Evolutionary conservation across 306 rosid genomes (phyloP), one percentile per base, ranked within the genome.

Genomic region (Amphicarpaea edgeworthii): DNA sequence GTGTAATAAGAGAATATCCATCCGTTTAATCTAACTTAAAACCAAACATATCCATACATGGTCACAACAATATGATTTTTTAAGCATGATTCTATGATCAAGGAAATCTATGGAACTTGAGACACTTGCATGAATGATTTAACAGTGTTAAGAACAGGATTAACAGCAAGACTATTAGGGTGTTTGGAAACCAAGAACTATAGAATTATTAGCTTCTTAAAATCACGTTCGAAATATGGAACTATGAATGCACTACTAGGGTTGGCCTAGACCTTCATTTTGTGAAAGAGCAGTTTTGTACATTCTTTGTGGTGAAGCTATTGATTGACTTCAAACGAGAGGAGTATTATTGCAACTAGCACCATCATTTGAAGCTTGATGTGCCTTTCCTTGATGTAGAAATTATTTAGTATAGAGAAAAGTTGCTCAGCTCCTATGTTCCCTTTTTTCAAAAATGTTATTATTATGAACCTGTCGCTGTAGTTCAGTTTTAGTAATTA

Each of bases 351-450:
- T 71, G 78, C 70, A 75, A 24, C 63, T 38, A 66, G 58, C 78
- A 64, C 75, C 67, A 78, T 67, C 75, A 66, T 75, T 60, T 79
- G 81, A 63, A 62, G 79, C 81, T 73, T 80, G 66, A 46, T 77
- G 19, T 73, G 75, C 21, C 73, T 70, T 75, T 73, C 74, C 75
- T 71, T 76, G 47, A 63, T 55, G 37, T 20, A 47, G 47, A 71
- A 51, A 65, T 34, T 79, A 72, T 67, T 45, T 67, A 64, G 75
- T 63, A 17, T 62, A 9, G 68, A 72, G 66, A 72, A 76, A 58
- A 43, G 74, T 68, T 68, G 67, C 65, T 68, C 66, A 59, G 24
- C 67, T 62, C 42, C 42, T 28, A 24, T 67, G 37, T 69, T 73
- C 38, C 38, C 46, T 50, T 2, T 30, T 71, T n/a, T 6, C 19